Conservation (phyloP, 2,329 filamentous ascomycete genomes). For the Knufia fluminis region DNA sequence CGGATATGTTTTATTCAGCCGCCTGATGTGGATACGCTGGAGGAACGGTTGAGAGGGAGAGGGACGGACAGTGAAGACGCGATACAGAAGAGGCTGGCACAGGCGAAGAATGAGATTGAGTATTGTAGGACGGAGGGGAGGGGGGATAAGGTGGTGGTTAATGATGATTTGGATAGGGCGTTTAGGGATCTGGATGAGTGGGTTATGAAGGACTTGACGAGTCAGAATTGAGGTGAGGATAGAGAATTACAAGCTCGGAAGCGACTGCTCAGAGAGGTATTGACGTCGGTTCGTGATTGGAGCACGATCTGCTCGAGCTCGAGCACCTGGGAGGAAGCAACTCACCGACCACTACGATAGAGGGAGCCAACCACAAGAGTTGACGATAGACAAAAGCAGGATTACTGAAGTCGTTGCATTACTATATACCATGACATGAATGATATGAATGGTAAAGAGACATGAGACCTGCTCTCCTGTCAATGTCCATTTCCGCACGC, state of each 20-base stretch:
- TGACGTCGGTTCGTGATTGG: no score
- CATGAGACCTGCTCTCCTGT: slow-evolving; percentile 22
- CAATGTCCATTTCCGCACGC: not conserved
- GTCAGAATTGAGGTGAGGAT: not conserved
- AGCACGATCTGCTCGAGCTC: no score
- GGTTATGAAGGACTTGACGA: slow-evolving; percentile 31
- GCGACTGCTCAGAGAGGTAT: no score
- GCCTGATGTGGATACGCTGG: slow-evolving; percentile 64
- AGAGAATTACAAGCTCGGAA: no score
- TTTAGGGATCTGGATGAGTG: slow-evolving; percentile 46
- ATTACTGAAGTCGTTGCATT: not conserved
- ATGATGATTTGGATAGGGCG: slow-evolving; percentile 53
- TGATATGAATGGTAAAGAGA: slow-evolving; percentile 10
- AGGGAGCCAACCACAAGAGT: no score
- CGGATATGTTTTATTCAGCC: slow-evolving; percentile 80
- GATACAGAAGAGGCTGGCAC: slow-evolving; percentile 58
- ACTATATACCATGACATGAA: slow-evolving; percentile 10
- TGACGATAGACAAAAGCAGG: not conserved
- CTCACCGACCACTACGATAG: no score
- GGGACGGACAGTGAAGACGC: slow-evolving; percentile 70
- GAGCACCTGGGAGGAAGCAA: no score
- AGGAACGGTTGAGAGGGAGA: slow-evolving; percentile 62
- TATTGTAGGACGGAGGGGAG: slow-evolving; percentile 59
- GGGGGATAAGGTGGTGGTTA: slow-evolving; percentile 56
- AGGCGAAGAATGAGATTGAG: slow-evolving; percentile 66